Evolutionary conservation across 164 flowering plant species (phyloP), one percentile per base, ranked within the genome.

Genomic region (Macadamia integrifolia): DNA sequence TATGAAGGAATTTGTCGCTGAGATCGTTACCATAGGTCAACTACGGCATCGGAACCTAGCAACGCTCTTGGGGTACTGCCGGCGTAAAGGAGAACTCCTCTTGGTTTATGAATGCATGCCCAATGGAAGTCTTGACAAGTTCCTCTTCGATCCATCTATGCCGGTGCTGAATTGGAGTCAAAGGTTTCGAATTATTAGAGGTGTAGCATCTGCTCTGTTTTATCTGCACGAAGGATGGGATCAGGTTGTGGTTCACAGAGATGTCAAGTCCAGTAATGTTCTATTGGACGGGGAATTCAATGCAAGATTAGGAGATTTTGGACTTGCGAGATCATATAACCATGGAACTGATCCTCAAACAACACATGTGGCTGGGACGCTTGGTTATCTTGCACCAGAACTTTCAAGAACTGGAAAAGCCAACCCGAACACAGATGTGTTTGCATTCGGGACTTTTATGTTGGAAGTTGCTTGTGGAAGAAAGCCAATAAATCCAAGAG

Each of bases 101-200:
- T 55, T 85, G 66, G 86, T 85, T 1, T 83, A 85, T 60, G 87
- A 85, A 8, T 83, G 49, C 80, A 85, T 82, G 89, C 76, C 87
- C 6, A 83, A 82, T 64, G 86, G 84, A 43, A 86, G 87, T 61
- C 70, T 85, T 8, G 89, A 85, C 72, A 81, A 62, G 59, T 76
- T 62, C 66, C 58, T 76, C 2, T 69, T 71, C 14, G 52, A 64
- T 28, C 55, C 53, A 0, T 35, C 53, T 11, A 46, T 50, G 3
- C 14, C 62, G 17, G 61, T 48, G 1, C 79, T 81, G 0, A 65
- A 42, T 35, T 81, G 85, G 85, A 15, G 17, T 9, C 78, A 76
- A n/a, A 71, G 85, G 44, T 76, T 74, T 50, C 44, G 40, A 9
- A 71, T 82, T 32, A 62, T 82, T 23, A 78, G 72, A 67, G 83